phyloP scores from a whole-genome alignment of 2,329 filamentous ascomycete genomes.

The Fonsecaea erecta region DNA sequence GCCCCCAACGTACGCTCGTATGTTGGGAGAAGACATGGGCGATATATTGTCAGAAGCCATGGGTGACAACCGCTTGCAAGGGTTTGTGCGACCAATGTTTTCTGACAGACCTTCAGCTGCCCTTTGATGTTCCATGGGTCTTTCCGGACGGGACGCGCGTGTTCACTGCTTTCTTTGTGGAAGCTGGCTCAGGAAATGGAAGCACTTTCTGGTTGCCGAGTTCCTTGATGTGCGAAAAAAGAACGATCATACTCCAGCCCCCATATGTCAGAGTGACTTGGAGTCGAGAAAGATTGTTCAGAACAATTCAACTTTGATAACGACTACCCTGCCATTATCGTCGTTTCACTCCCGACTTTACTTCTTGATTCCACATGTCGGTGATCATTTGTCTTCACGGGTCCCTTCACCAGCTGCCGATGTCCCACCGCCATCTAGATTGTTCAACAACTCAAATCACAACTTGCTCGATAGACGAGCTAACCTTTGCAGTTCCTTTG shows the following conservation, averaged over 20 bases:
- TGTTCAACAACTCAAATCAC: slow-evolving; percentile 13
- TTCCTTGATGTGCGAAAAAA: too few relatives aligned
- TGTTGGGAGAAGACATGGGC: slow-evolving; percentile 24
- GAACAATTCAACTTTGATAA: background rate
- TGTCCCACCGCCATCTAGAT: background rate
- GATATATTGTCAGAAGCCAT: slow-evolving; percentile 12
- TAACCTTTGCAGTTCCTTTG: slow-evolving; percentile 62
- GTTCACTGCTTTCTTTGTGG: background rate
- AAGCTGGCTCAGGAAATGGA: too few relatives aligned
- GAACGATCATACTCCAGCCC: background rate
- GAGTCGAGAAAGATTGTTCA: background rate
- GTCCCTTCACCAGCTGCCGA: background rate
- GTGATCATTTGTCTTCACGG: background rate
- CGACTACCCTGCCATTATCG: background rate
- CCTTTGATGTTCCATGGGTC: background rate
- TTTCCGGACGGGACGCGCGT: background rate
- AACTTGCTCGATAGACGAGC: slow-evolving; percentile 34
- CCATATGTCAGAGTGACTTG: background rate
- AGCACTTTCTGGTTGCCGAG: too few relatives aligned
- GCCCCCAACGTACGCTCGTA: slow-evolving; percentile 16
- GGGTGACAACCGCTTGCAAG: slow-evolving; percentile 2
- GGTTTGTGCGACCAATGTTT: background rate
- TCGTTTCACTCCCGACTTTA: background rate
- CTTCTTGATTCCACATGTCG: background rate
- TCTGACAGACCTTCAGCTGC: background rate